Evolutionary conservation across 805 yeast genomes (phyloP).

Genomic region (Scheffersomyces ergatensis): DNA sequence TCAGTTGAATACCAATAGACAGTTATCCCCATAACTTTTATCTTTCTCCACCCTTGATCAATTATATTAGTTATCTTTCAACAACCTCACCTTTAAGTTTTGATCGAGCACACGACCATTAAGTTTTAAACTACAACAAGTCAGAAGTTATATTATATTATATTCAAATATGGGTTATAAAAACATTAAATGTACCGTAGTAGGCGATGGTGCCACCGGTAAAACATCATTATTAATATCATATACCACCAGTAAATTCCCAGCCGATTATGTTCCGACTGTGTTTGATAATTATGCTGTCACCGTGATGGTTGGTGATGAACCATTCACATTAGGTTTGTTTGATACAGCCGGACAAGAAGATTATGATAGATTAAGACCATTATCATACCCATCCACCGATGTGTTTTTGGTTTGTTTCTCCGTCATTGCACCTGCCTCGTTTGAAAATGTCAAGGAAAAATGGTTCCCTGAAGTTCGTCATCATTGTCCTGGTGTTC

Average conservation of each 20-base stretch:
- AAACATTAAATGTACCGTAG: conserved; percentile 88
- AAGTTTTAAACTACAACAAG: no score
- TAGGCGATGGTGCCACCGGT: conserved; percentile 99
- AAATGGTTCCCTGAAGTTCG: conserved; percentile 98
- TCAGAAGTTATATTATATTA: neutral
- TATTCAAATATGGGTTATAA: neutral
- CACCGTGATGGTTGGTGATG: conserved; percentile 95
- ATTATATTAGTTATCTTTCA: no score
- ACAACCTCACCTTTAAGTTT: no score
- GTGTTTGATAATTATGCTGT: conserved; percentile 95
- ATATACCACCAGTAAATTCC: conserved; percentile 94
- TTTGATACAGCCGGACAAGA: conserved; percentile 99
- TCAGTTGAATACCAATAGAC: no score
- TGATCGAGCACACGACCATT: no score
- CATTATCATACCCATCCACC: conserved; percentile 94
- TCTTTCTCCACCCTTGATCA: no score
- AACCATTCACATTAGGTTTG: conserved; percentile 94
- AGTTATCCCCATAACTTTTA: no score
- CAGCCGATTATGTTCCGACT: conserved; percentile 98
- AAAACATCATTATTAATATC: conserved; percentile 94
- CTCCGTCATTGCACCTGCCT: conserved; percentile 94
- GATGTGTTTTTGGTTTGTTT: conserved; percentile 96
- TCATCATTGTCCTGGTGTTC: conserved; percentile 98
- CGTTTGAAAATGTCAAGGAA: conserved; percentile 95
- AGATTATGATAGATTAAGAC: conserved; percentile 96